Evolutionary conservation across 2,329 filamentous ascomycete genomes (phyloP), one percentile per base, ranked within the genome.

Genomic region (Ambrosiella xylebori): DNA sequence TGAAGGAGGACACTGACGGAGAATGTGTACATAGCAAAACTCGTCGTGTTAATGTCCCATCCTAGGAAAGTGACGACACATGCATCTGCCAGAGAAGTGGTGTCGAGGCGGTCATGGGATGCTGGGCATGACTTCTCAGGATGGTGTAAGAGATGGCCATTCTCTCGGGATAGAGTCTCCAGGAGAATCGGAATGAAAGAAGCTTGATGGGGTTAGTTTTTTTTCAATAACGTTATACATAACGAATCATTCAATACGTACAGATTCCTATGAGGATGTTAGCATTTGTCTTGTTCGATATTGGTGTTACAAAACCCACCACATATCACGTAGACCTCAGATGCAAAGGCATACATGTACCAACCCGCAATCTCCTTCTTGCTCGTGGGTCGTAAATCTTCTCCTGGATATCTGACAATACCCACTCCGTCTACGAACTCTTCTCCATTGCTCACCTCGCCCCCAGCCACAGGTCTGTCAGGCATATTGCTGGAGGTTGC

Each of bases 11-110:
- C 93, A 67, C 88, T 94, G 65, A 94, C 75, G 59, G 89, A 95
- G 70, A 98, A 98, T 1, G 89, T 96, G 71, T 97, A 97, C 88
- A 97, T 95, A 68, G 89, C 91, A 69, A 97, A 96, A 69, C 87
- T 94, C 40, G 91, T 90, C 0, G 91, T 96, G 70, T 97, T 97
- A 71, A 98, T 84, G 65, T 95, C 84, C 61, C 86, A 69, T 5
- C 91, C 91, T 27, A 95, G 73, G 4, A 97, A 74, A 62, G 84
- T 80, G 60, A 97, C 81, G 61, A 97, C 75, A 67, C 93, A 98
- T 68, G 94, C 88, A 35, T 57, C 47, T 3, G 54, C 58, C 15
- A 37, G 17, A 7, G 17, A n/a, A 17, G 13, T 51, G 47, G 66
- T 64, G 57, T 73, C 68, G 40, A 66, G 67, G 57, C 77, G 78